Base-by-base conservation (phyloP, 2,329 filamentous ascomycete species). In the Colletotrichum truncatum region DNA sequence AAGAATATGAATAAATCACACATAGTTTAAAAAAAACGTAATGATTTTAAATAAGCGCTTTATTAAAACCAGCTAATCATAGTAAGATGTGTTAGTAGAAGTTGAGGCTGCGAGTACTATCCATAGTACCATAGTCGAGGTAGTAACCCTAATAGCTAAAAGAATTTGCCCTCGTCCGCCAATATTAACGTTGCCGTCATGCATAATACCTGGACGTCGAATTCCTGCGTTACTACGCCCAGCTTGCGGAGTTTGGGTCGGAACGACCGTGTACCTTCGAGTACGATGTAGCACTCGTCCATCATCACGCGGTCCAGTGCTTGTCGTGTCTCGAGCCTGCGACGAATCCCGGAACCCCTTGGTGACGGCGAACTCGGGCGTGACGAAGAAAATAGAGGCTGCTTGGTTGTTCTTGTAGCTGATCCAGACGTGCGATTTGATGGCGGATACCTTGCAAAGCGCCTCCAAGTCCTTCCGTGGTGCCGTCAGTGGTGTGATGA, bases 401-500 rank as follows among this genome's bases (percentile, higher is more conserved):
- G 18, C 3, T 16, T 25, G 36, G n/a, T 34, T 32, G 23, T 43
- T 32, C 16, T 36, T 11, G 11, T 25, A 16, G 34, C 51, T 61
- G 10, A 41, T 1, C 43, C 16, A 64, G 11, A 67, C 18, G 8
- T 54, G 14, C 7, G 28, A 45, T 14, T 23, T 21, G 9, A 64
- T 68, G n/a, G 11, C 30, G 7, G 6, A 16, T 16, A 32, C 21
- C 11, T 26, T 32, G 30, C 48, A 68, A 14, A 34, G 21, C 38
- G 8, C 23, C 21, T 67, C 8, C 8, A 69, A 25, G 48, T 69
- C 62, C 26, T 45, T 41, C 2, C 48, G 34, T 9, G 66, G 57
- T 12, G 34, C 49, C 9, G 66, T 18, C 10, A 69, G 54, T 41
- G 48, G 66, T 11, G 57, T 51, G n/a, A 69, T 53, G n/a, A 69